Base-by-base conservation (phyloP, 805 yeast genomes). In the Nakazawaea molendinolei region DNA sequence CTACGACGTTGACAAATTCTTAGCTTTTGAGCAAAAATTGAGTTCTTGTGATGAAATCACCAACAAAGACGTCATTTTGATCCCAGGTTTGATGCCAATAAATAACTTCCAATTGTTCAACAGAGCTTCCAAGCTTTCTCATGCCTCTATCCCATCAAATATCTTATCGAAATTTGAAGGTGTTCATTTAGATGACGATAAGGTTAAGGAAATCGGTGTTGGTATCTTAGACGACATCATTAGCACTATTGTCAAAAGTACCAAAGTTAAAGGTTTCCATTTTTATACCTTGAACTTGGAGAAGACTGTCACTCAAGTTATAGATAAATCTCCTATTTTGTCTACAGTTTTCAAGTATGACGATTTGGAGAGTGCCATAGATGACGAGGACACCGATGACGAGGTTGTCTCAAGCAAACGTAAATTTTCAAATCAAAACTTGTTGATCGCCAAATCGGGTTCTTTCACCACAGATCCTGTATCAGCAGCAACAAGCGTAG, bases 31-130 rank as follows among this genome's bases (percentile, higher is more conserved):
- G 44, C 48, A 58, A 26, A 46, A 61, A 13, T 22, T 36, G 23
- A 23, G 25, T 14, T 41, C 48, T 6, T 40, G 43, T 31, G 58
- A 63, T 0, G 59, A 58, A 28, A 62, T 74, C 38, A 50, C 52
- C 23, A 45, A 55, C 23, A 49, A 47, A 18, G 52, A 55, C 8
- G 63, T 66, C 27, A 59, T 81, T 20, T 72, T 83, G 9, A 61
- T 89, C 26, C 96, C 97, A 0, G 97, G 96, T 1, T 62, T 89
- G 46, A 81, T 89, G 86, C 97, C 97, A 9, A 79, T 89, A 30
- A 86, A 86, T 50, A 86, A 95, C 2, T 86, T 74, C 57, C 74
- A 75, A 46, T 74, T 85, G 26, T 89, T 89, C 55, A 75, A 79
- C 41, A 74, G 97, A 50, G 95, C 96, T 4, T 76, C 95, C n/a